A percentile compares a stretch with the other conserved stretches of the same genome.
These are phyloP conservation scores for Lentinus tigrinus DNA, from an alignment of 768 basidiomycete species.

Conservation along the genomic window DNA sequence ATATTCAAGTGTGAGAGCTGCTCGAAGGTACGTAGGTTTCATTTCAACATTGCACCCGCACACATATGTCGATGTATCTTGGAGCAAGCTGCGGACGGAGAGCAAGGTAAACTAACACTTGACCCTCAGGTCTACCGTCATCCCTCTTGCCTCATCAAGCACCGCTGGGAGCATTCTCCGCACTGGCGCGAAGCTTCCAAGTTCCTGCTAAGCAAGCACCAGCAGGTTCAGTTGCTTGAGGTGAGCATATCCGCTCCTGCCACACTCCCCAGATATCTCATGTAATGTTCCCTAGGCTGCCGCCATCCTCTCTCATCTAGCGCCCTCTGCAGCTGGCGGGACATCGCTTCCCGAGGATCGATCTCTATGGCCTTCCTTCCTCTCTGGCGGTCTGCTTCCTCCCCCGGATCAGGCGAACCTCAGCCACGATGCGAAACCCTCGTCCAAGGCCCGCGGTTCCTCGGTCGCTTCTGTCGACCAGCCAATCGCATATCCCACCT, in stretches of 20 bases:
- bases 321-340: conserved; percentile 60
- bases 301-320: conserved; percentile 88
- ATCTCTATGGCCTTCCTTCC: conserved; percentile 85
- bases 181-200: conserved; percentile 95
- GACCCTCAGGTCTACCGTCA: conserved; percentile 74
- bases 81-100: not conserved
- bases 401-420: conserved; percentile 36
- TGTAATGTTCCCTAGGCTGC: conserved; percentile 60
- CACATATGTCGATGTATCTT: not conserved
- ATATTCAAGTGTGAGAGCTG: conserved; percentile 94
- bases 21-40: conserved; percentile 59
- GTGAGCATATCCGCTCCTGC: conserved; percentile 35
- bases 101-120: not conserved
- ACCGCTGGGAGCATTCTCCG: conserved; percentile 96
- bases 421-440: conserved; percentile 7
- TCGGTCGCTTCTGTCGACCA: conserved; percentile 19
- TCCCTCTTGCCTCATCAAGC: conserved; percentile 93
- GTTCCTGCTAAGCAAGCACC: conserved; percentile 90
- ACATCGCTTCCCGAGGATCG: conserved; percentile 90
- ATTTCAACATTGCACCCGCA: not conserved
- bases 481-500: conserved; percentile 31
- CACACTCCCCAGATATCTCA: not conserved
- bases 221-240: conserved; percentile 96
- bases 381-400: conserved; percentile 69
- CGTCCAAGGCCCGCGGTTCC: conserved; percentile 5